phyloP scores from a whole-genome alignment of 805 yeast species.

The Lipomyces anomalus region DNA sequence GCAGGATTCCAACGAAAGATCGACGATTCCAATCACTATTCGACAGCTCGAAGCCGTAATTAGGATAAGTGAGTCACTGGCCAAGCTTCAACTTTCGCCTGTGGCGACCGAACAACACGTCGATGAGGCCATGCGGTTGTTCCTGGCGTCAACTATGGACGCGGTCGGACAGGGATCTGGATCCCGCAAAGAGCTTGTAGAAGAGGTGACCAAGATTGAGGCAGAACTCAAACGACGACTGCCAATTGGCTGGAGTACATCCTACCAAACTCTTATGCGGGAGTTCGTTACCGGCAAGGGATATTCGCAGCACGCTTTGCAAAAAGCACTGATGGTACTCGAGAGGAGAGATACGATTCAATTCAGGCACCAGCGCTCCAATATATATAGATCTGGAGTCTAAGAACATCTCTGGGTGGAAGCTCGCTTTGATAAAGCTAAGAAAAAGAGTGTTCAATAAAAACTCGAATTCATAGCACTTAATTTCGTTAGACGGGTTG shows the following conservation, averaged over 20 bases:
- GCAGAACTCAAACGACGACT: conserved; percentile 80
- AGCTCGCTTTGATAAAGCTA: too few relatives aligned
- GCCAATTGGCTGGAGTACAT: conserved; percentile 95
- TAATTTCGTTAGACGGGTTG: too few relatives aligned
- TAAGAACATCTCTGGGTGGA: too few relatives aligned
- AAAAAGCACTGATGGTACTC: conserved; percentile 71
- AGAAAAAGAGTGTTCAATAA: too few relatives aligned
- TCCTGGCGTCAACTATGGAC: conserved; percentile 96
- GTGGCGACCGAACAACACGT: conserved; percentile 86
- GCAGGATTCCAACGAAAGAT: conserved; percentile 73
- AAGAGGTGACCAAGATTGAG: conserved; percentile 74
- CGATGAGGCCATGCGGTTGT: conserved; percentile 88
- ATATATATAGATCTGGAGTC: conserved; percentile 69
- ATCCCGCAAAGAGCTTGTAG: conserved; percentile 39
- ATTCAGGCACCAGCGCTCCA: conserved; percentile 79
- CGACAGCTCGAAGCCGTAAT: conserved; percentile 97
- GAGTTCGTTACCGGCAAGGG: conserved; percentile 52
- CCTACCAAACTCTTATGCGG: conserved; percentile 71
- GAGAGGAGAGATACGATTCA: conserved; percentile 86
- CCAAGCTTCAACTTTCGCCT: conserved; percentile 76
- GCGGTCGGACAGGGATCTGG: conserved; percentile 71
- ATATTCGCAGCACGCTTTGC: conserved; percentile 66
- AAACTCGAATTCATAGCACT: too few relatives aligned
- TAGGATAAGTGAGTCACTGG: conserved; percentile 90
- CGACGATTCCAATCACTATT: conserved; percentile 93